A percentile compares a stretch with the other conserved stretches of the same genome.
Conservation (phyloP, 2,329 filamentous ascomycete species). For the Dactylellina drechsleri region DNA sequence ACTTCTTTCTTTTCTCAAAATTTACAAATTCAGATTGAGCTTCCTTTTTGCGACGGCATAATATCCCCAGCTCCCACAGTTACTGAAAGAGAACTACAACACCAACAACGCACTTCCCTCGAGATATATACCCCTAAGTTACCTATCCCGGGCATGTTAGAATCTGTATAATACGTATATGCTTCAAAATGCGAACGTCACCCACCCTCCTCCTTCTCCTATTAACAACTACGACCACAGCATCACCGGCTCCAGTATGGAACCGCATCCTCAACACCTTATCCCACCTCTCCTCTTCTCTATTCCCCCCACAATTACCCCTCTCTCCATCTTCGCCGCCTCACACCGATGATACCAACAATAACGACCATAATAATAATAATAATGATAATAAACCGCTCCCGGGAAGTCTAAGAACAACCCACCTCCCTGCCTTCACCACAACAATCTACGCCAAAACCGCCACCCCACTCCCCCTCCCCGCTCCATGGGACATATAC, state of each 20-base stretch:
- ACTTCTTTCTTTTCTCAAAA: neutral
- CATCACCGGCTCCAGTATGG: conserved; percentile 41
- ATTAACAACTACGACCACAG: conserved; percentile 18
- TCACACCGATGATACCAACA: neutral
- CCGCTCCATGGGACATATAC: conserved; percentile 32
- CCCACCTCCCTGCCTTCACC: conserved; percentile 37
- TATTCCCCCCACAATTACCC: conserved; percentile 20
- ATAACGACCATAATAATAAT: too few species aligned
- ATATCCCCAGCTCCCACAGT: conserved; percentile 9
- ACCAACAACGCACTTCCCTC: conserved; percentile 34
- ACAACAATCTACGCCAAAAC: conserved; percentile 50
- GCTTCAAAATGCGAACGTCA: conserved; percentile 33
- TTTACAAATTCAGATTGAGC: neutral
- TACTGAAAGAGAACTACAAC: conserved; percentile 34
- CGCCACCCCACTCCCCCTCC: conserved; percentile 42
- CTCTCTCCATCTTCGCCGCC: neutral
- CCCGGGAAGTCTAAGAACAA: conserved; percentile 33
- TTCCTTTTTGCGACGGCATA: conserved; percentile 33
- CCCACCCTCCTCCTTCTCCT: conserved; percentile 25
- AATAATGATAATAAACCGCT: neutral
- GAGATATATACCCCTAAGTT: neutral
- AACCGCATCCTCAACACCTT: conserved; percentile 33
- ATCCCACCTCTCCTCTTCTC: conserved; percentile 10
- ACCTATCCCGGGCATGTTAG: neutral
- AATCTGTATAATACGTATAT: neutral